phyloP scores from a whole-genome alignment of 371 early-diverging fungal genomes.

The Mucor sp. region DNA sequence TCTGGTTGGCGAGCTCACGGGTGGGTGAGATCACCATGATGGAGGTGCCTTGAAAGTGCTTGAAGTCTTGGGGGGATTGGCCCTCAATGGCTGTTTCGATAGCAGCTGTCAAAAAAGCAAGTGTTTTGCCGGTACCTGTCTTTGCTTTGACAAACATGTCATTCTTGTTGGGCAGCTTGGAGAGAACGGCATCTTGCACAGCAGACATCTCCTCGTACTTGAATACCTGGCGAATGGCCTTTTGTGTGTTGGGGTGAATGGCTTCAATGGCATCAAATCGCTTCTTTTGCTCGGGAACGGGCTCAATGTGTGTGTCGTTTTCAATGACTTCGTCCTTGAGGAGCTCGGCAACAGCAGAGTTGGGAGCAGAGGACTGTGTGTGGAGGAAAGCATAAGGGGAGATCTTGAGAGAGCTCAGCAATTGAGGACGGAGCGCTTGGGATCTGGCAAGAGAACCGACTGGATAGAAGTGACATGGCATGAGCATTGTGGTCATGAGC shows the following conservation, averaged over 20 bases:
- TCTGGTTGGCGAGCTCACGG: slow-evolving; percentile 96
- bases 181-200: slow-evolving; percentile 83
- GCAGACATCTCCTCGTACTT: slow-evolving; percentile 76
- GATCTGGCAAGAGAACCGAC: slow-evolving; percentile 1
- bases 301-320: slow-evolving; percentile 3
- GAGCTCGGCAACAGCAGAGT: slow-evolving; percentile 10
- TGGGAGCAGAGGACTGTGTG: slow-evolving; percentile 12
- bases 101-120: slow-evolving; percentile 92
- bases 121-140: slow-evolving; percentile 98
- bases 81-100: slow-evolving; percentile 68
- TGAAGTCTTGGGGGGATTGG: slow-evolving; percentile 27
- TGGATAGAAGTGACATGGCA: neutral
- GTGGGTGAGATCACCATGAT: slow-evolving; percentile 94
- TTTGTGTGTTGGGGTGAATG: slow-evolving; percentile 60
- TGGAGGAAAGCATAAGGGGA: slow-evolving; percentile 28
- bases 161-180: slow-evolving; percentile 67
- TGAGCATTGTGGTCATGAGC: neutral
- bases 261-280: slow-evolving; percentile 57
- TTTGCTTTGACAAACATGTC: slow-evolving; percentile 93
- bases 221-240: slow-evolving; percentile 68
- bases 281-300: slow-evolving; percentile 20
- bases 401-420: slow-evolving; percentile 22
- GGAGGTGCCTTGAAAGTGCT: slow-evolving; percentile 62
- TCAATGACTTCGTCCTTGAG: slow-evolving; percentile 6
- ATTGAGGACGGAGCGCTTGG: slow-evolving; percentile 7